phyloP scores from a whole-genome alignment of 2,329 filamentous ascomycete species.

The Escovopsis weberi region DNA sequence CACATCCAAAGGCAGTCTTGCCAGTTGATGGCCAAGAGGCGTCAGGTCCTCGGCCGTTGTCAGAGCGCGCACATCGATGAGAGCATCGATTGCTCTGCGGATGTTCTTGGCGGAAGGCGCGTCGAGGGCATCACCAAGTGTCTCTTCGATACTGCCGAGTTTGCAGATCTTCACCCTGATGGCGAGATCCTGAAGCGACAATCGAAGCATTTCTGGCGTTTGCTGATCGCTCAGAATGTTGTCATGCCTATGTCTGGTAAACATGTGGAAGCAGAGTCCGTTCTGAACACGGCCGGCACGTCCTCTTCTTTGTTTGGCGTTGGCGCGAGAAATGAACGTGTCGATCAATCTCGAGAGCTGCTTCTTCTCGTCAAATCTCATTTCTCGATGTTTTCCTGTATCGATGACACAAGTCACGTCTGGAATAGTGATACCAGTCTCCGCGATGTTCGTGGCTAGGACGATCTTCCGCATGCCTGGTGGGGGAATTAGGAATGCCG shows the following conservation, averaged over 20 bases:
- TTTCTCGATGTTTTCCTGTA: slow-evolving; percentile 91
- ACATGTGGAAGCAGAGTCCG: slow-evolving; percentile 89
- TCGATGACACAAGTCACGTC: slow-evolving; percentile 96
- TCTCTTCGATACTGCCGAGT: slow-evolving; percentile 83
- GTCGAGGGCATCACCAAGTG: slow-evolving; percentile 74
- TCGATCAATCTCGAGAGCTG: slow-evolving; percentile 86
- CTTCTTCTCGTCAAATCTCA: slow-evolving; percentile 87
- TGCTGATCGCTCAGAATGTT: slow-evolving; percentile 78
- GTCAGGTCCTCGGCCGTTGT: slow-evolving; percentile 74
- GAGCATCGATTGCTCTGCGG: slow-evolving; percentile 76
- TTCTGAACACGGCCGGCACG: slow-evolving; percentile 91
- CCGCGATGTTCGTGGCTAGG: slow-evolving; percentile 92
- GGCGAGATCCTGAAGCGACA: slow-evolving; percentile 87
- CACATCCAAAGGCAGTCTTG: slow-evolving; percentile 80
- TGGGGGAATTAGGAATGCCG: slow-evolving; percentile 76
- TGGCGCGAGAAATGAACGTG: slow-evolving; percentile 88
- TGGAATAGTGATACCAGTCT: slow-evolving; percentile 96
- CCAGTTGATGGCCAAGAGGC: slow-evolving; percentile 70
- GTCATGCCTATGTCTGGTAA: slow-evolving; percentile 82
- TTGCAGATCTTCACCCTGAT: slow-evolving; percentile 97
- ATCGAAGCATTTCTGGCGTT: slow-evolving; percentile 86
- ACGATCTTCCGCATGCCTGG: slow-evolving; percentile 81
- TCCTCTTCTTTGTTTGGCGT: slow-evolving; percentile 87
- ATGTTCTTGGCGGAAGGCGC: slow-evolving; percentile 88
- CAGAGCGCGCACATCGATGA: slow-evolving; percentile 84